Evolutionary conservation across 108 stramenopile genomes (phyloP).

Genomic region (Nannochloropsis gaditana): DNA sequence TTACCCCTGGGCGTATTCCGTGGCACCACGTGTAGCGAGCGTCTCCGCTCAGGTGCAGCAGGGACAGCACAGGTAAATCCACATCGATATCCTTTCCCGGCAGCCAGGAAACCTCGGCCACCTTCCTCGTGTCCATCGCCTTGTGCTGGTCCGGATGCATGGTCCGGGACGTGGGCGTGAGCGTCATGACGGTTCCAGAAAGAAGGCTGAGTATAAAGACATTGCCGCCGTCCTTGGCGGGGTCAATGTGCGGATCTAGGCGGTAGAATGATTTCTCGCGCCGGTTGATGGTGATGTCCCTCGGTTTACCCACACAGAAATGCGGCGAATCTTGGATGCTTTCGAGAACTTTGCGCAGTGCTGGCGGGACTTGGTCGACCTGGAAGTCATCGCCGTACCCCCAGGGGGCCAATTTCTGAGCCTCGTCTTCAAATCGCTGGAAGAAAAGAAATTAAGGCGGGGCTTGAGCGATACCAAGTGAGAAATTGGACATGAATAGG

Average conservation of each 20-base stretch:
- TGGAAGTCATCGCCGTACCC: constrained; percentile 1
- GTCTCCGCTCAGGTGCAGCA: constrained; percentile 13
- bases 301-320: background rate
- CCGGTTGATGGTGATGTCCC: background rate
- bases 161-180: background rate
- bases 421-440: background rate
- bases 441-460: background rate
- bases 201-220: background rate
- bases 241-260: background rate
- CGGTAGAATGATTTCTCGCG: constrained; percentile 17
- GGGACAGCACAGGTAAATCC: background rate
- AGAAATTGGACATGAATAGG: background rate
- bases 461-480: background rate
- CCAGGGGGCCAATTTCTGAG: background rate
- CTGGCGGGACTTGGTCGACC: background rate
- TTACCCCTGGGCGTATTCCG: constrained; percentile 16
- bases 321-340: background rate
- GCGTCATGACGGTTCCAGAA: background rate
- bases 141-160: constrained; percentile 12
- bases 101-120: constrained; percentile 10
- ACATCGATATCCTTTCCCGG: constrained; percentile 9
- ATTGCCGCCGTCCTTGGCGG: background rate
- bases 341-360: constrained; percentile 6
- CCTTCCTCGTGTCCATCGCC: background rate
- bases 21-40: background rate